Conservation (phyloP, 306 rosid genomes). For the Inga oerstediana region DNA sequence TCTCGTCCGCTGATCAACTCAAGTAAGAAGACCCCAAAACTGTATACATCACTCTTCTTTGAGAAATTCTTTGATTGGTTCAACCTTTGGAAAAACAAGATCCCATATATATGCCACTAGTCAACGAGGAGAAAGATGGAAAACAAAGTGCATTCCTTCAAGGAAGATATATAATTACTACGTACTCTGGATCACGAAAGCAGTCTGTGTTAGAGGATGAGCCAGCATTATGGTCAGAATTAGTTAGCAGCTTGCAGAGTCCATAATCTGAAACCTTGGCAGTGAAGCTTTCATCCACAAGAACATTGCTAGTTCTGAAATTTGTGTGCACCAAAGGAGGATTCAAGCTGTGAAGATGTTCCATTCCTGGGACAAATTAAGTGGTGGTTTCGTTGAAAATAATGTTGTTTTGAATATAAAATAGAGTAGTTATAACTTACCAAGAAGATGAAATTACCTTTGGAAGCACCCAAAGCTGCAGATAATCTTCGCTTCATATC, state of each 20-base stretch:
- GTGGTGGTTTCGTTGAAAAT: neutral
- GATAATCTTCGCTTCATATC: slow-evolving; percentile 56
- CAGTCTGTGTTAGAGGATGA: slow-evolving; percentile 61
- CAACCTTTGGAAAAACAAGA: slow-evolving; percentile 47
- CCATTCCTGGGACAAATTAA: slow-evolving; percentile 54
- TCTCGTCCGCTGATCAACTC: slow-evolving; percentile 71
- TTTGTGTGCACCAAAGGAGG: slow-evolving; percentile 73
- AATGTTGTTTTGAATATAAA: slow-evolving; percentile 13
- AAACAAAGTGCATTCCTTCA: neutral
- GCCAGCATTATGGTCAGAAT: slow-evolving; percentile 39
- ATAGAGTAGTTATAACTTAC: neutral
- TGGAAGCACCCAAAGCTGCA: slow-evolving; percentile 69
- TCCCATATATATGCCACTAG: neutral
- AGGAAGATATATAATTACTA: neutral
- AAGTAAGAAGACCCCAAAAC: slow-evolving; percentile 73
- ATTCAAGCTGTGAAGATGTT: slow-evolving; percentile 63
- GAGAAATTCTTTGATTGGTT: slow-evolving; percentile 45
- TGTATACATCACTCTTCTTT: slow-evolving; percentile 68
- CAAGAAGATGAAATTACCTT: slow-evolving; percentile 48
- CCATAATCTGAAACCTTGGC: slow-evolving; percentile 78
- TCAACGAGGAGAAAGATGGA: slow-evolving; percentile 3
- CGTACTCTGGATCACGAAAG: slow-evolving; percentile 78
- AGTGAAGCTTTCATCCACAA: slow-evolving; percentile 55
- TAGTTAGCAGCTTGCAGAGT: slow-evolving; percentile 47
- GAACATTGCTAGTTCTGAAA: slow-evolving; percentile 69